Base-by-base conservation (phyloP, 192 early-diverging fungal genomes). In the Coemansia sp. region DNA sequence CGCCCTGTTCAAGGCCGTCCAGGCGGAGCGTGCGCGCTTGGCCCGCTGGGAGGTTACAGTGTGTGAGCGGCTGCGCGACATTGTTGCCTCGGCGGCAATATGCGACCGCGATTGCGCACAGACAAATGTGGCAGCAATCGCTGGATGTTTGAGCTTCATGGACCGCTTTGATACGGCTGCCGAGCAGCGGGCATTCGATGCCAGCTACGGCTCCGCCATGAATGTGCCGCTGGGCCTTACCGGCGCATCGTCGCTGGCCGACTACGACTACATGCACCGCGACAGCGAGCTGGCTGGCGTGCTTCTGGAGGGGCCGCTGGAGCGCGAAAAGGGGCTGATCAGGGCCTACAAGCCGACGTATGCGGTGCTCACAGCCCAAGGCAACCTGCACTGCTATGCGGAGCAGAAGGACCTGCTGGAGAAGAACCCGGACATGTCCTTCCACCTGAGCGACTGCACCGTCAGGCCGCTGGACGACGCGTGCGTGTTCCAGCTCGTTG, bases 181-280 rank as follows among this genome's bases (percentile, higher is more conserved):
- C 18, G 77, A 79, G 68, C 48, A 67, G 39, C 72, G 60, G 21
- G 41, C 72, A 1, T 79, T 79, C 61, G 72, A 79, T 12, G 24
- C 61, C 30, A 64, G 62, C 16, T 79, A 66, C 24, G 77, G 77
- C 30, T 41, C 77, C 0, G 66, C 63, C 9, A 58, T 79, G 55
- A 56, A 64, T 18, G 26, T 57, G 15, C 77, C 77, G 9, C 62
- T 79, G 72, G 77, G 77, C 3, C 65, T 79, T 5, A 65, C 48
- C 5, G 77, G 77, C 20, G 33, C 44, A 33, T 73, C 77, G 11
- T 55, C 63, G 39, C 64, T 74, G 49, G 65, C 61, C 1, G 65
- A 74, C 68, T 79, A 74, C 63, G 72, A 79, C 36, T 79, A 73
- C 46, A 79, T 79, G 77, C 65, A 79, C 62, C 66, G 68, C 55